phyloP scores from a whole-genome alignment of 106 monocot species.

The Apostasia shenzhenica region DNA sequence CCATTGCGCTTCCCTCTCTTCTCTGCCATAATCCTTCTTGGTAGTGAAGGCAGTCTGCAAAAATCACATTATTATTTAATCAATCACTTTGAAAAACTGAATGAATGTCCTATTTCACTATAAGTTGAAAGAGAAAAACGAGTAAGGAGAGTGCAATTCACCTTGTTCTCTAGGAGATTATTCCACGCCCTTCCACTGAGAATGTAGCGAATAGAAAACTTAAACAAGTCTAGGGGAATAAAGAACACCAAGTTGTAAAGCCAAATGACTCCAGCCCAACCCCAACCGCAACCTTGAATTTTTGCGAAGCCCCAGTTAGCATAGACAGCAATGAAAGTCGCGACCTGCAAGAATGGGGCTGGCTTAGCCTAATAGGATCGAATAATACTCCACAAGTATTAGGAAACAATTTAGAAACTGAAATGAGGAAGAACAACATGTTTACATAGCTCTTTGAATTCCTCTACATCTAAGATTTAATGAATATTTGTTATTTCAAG shows the following conservation, averaged over 20 bases:
- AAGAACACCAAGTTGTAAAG: constrained; percentile 81
- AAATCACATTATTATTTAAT: background rate
- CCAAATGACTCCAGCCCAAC: constrained; percentile 97
- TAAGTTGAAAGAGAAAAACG: too few species aligned
- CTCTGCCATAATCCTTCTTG: constrained; percentile 72
- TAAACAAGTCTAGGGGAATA: constrained; percentile 67
- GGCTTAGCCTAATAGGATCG: too few species aligned
- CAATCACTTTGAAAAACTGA: background rate
- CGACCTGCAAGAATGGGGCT: constrained; percentile 35
- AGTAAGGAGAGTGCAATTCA: background rate
- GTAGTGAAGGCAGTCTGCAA: constrained; percentile 65
- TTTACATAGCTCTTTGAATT: too few species aligned
- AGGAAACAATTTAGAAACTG: too few species aligned
- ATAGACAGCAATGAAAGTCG: constrained; percentile 86
- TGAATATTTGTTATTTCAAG: too few species aligned
- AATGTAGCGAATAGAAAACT: constrained; percentile 78
- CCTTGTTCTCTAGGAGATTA: constrained; percentile 66
- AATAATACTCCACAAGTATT: too few species aligned
- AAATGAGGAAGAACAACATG: too few species aligned
- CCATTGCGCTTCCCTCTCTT: constrained; percentile 87
- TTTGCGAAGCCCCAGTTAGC: constrained; percentile 90
- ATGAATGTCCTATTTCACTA: background rate
- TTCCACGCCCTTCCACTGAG: constrained; percentile 94
- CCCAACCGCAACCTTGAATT: constrained; percentile 91
- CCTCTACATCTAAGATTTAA: too few species aligned